phyloP scores from a whole-genome alignment of 2,329 filamentous ascomycete genomes.

The Clarireedia homoeocarpa region DNA sequence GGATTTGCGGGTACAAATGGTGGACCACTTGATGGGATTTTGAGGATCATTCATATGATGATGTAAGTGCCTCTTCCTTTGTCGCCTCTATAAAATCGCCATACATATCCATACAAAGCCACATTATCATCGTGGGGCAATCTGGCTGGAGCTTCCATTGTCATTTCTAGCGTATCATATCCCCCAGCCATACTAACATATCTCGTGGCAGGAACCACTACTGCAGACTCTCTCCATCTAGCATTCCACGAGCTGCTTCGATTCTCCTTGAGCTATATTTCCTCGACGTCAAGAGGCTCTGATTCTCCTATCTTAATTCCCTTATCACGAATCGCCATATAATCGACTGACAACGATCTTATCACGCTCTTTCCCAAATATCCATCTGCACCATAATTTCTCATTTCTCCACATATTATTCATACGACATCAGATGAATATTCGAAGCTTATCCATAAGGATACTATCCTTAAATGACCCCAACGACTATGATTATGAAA shows the following conservation, averaged over 20 bases:
- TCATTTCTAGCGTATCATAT: background rate
- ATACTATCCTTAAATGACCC: no score
- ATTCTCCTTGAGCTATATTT: constrained; percentile 28
- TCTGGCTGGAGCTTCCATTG: no score
- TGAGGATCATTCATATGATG: constrained; percentile 26
- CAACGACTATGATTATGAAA: background rate
- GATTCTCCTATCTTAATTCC: background rate
- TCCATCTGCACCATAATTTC: background rate
- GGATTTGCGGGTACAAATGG: constrained; percentile 22
- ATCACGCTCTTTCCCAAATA: background rate
- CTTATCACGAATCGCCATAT: background rate
- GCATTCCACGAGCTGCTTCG: constrained; percentile 17
- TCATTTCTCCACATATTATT: background rate
- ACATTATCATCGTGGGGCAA: no score
- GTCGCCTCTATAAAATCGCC: background rate
- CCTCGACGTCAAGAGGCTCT: constrained; percentile 18
- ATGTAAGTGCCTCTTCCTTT: constrained; percentile 18
- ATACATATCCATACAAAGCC: no score
- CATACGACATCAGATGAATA: background rate
- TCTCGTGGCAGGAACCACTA: constrained; percentile 23
- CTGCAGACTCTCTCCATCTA: constrained; percentile 22
- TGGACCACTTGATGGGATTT: constrained; percentile 23
- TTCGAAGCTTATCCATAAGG: no score
- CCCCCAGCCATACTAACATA: background rate
- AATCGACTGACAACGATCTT: background rate